A percentile compares a stretch with the other conserved stretches of the same genome.
Evolutionary conservation across 345 rosid genomes (phyloP).

Genomic region (Salix purpurea): DNA sequence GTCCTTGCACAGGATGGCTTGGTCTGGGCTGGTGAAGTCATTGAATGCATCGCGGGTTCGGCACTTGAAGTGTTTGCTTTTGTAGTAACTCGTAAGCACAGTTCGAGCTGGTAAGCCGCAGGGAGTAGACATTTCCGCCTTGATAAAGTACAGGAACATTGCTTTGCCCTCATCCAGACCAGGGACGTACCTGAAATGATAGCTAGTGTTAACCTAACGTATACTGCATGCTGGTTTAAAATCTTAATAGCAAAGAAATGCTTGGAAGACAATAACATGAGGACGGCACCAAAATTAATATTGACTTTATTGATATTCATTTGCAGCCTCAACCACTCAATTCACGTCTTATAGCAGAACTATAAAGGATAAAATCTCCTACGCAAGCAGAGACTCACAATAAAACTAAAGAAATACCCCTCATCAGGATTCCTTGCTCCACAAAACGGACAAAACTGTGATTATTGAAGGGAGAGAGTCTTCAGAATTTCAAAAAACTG

Average conservation of each 20-base stretch:
- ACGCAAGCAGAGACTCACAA: no score
- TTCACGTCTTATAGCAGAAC: no score
- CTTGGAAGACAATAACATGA: neutral
- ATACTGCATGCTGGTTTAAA: neutral
- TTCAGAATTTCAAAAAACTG: neutral
- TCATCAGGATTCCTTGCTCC: neutral
- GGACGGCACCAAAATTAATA: neutral
- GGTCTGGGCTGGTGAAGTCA: slow-evolving; percentile 55
- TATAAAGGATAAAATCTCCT: no score
- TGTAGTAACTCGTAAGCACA: slow-evolving; percentile 68
- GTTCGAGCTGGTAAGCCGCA: slow-evolving; percentile 59
- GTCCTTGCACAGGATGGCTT: slow-evolving; percentile 53
- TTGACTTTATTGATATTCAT: no score
- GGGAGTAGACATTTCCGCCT: slow-evolving; percentile 59
- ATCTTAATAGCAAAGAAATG: neutral
- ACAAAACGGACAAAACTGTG: neutral
- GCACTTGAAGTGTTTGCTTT: slow-evolving; percentile 60
- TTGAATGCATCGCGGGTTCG: slow-evolving; percentile 45
- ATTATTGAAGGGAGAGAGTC: neutral
- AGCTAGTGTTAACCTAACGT: slow-evolving; percentile 2
- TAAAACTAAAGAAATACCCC: no score
- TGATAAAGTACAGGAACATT: slow-evolving; percentile 58
- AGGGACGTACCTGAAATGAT: slow-evolving; percentile 35
- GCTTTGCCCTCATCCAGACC: slow-evolving; percentile 71
- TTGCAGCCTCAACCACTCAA: no score